Evolutionary conservation across 2,329 filamentous ascomycete species (phyloP), one percentile per base, ranked within the genome.

Genomic region (Colletotrichum godetiae): DNA sequence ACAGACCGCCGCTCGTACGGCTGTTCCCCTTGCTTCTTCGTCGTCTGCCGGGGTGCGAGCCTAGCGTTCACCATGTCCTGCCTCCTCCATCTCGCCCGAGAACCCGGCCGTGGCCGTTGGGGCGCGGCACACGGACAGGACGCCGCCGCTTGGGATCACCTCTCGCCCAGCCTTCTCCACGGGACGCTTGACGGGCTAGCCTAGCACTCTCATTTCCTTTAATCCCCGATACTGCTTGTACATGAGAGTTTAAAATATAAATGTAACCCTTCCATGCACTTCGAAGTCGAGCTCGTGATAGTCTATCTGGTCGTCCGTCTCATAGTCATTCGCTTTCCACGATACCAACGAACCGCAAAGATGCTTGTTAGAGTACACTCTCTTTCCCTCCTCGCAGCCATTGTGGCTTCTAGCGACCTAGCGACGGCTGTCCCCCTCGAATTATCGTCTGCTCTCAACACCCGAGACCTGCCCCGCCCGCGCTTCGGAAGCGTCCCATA

Each of bases 401-500:
- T 74, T 33, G 59, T 56, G 33, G 73, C 73, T 19, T 65, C 64
- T 29, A 53, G 37, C 42, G 73, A 70, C 35, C 31, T 71, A 24
- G 67, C 63, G 24, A n/a, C 62, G 12, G 69, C 73, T 46, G 24
- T 63, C 24, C 67, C 72, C 49, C 49, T 63, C 58, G 66, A 73
- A 49, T 70, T 58, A 31, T 64, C 62, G 53, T 42, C 58, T 46
- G 53, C 60, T 46, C 37, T 75, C 19, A 49, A 60, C 49, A 22
- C 55, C 12, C 56, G 71, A 56, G 72, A 74, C 33, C 60, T 77
- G 12, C 75, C 78, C 4, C 75, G 81, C 11, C 80, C 80, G 3
- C 57, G 67, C 6, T 74, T 82, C 24, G 80, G 81, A 29, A 76
- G 65, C 42, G 76, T 82, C 13, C 78, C 80, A 0, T 82, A 82